These are phyloP conservation scores for Bruguiera parviflora DNA, from an alignment of 345 rosid species.

Conservation along the genomic window DNA sequence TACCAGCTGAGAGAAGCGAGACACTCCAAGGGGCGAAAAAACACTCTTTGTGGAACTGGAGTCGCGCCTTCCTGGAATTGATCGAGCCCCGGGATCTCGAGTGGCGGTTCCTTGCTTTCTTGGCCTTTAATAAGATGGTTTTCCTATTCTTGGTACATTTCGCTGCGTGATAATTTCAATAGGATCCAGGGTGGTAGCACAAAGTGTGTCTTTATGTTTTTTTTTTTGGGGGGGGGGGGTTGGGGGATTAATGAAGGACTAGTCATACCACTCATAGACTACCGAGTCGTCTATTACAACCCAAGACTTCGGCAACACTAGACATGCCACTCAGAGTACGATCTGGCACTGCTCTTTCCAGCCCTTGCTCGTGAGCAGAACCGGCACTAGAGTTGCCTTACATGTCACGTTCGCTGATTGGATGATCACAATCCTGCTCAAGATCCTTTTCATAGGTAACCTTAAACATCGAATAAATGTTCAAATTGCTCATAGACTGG, in stretches of 20 bases:
- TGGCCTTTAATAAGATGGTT: background rate
- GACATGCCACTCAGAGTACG: conserved; percentile 27
- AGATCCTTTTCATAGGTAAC: conserved; percentile 23
- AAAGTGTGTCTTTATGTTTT: too few relatives aligned
- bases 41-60: too few relatives aligned
- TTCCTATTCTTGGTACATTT: conserved; percentile 21
- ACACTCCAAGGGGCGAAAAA: too few relatives aligned
- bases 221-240: conserved; percentile 9
- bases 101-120: background rate
- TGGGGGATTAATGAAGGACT: background rate
- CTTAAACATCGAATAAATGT: too few relatives aligned
- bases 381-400: conserved; percentile 22
- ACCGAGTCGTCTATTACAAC: conserved; percentile 21
- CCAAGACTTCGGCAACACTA: conserved; percentile 19
- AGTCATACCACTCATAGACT: too few relatives aligned
- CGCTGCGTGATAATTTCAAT: background rate
- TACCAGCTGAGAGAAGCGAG: too few relatives aligned
- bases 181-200: conserved; percentile 10
- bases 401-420: conserved; percentile 30
- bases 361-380: conserved; percentile 24
- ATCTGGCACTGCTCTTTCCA: conserved; percentile 21
- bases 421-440: conserved; percentile 26
- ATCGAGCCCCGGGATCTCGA: too few relatives aligned
- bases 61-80: too few relatives aligned
- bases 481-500: too few relatives aligned